Percentiles rank a stretch among this genome's conserved stretches.
These are phyloP conservation scores for Rubus idaeus DNA, from an alignment of 306 rosid genomes.

Conservation along the genomic window DNA sequence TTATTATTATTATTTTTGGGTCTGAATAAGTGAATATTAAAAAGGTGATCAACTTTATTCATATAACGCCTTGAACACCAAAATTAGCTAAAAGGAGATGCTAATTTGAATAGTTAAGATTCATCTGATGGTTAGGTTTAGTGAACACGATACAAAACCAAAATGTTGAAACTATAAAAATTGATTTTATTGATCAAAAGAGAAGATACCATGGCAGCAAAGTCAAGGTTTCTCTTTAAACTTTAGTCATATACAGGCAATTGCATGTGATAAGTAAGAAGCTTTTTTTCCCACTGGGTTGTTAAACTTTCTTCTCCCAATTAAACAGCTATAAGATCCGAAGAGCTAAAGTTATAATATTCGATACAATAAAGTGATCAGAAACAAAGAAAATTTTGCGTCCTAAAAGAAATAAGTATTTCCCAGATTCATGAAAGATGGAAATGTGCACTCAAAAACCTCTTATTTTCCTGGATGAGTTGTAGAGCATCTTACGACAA, in stretches of 20 bases:
- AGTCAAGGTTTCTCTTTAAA: constrained; percentile 43
- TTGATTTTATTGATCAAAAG: neutral
- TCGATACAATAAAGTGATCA: constrained; percentile 8
- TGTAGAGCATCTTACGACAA: constrained; percentile 24
- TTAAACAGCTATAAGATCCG: neutral
- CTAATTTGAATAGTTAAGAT: neutral
- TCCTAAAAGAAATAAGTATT: constrained; percentile 11
- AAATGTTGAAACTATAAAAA: neutral
- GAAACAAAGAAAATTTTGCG: constrained; percentile 21
- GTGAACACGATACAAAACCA: neutral
- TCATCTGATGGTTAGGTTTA: neutral
- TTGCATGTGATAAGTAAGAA: too few relatives aligned
- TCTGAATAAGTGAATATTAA: neutral
- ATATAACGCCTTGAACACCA: neutral
- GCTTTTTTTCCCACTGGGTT: neutral
- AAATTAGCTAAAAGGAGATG: neutral
- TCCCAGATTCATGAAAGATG: constrained; percentile 28
- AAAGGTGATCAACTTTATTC: neutral
- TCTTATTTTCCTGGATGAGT: constrained; percentile 9
- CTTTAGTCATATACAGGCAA: constrained; percentile 13
- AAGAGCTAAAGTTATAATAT: constrained; percentile 14
- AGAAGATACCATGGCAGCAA: constrained; percentile 37
- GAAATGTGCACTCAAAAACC: constrained; percentile 11
- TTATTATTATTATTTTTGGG: neutral
- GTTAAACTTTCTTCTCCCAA: constrained; percentile 7